Conservation (phyloP, 805 yeast genomes). For the Candida ponderosae region DNA sequence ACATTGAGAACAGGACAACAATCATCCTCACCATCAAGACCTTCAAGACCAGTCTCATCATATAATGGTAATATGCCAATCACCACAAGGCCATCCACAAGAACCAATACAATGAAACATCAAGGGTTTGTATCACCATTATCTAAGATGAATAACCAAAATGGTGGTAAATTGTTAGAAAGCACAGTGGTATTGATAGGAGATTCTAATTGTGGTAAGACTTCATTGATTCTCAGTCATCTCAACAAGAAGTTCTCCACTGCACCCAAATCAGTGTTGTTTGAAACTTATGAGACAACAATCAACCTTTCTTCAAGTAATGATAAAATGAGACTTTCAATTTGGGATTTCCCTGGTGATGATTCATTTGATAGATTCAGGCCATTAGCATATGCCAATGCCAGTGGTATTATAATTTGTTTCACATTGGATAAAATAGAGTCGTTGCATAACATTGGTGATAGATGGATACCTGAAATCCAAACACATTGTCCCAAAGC, state of each 20-base stretch:
- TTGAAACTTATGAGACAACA: conserved; percentile 17
- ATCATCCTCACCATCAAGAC: too few species aligned
- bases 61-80: too few species aligned
- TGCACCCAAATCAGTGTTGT: conserved; percentile 4
- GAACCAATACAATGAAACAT: background rate
- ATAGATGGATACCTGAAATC: conserved; percentile 36
- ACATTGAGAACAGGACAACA: background rate
- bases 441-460: conserved; percentile 27
- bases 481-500: conserved; percentile 29
- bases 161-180: background rate
- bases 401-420: conserved; percentile 29
- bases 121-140: background rate
- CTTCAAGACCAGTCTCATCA: too few species aligned
- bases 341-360: conserved; percentile 37
- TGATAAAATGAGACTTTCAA: conserved; percentile 21
- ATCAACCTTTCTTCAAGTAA: conserved; percentile 8
- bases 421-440: conserved; percentile 27
- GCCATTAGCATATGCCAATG: conserved; percentile 34
- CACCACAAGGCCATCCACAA: background rate
- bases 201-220: conserved; percentile 20
- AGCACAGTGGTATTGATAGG: conserved; percentile 15
- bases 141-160: background rate
- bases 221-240: conserved; percentile 15
- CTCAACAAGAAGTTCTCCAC: conserved; percentile 7
- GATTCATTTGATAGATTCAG: conserved; percentile 31